Conservation (phyloP, 2,329 filamentous ascomycete species). For the Calcarisporium arbuscula region DNA sequence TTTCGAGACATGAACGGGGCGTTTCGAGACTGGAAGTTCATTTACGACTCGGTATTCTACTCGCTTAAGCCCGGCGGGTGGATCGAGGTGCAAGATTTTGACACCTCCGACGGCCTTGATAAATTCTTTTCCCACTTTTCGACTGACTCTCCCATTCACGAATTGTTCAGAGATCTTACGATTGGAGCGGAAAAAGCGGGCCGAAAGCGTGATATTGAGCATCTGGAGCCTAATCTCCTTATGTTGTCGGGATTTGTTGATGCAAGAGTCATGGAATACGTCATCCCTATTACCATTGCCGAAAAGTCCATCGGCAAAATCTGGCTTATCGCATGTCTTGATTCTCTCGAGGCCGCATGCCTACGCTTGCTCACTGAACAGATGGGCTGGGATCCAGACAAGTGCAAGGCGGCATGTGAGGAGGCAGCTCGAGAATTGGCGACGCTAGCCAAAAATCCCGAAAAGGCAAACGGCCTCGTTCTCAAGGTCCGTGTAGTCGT, state of each 20-base stretch:
- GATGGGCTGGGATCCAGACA: slow-evolving; percentile 45
- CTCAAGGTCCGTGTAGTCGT: slow-evolving; percentile 42
- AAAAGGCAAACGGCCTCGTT: slow-evolving; percentile 34
- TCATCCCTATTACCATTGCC: slow-evolving; percentile 41
- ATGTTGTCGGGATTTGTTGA: slow-evolving; percentile 46
- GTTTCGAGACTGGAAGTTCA: slow-evolving; percentile 48
- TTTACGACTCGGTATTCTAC: slow-evolving; percentile 46
- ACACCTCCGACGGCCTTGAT: slow-evolving; percentile 32
- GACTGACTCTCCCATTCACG: slow-evolving; percentile 37
- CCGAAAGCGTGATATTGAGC: slow-evolving; percentile 35
- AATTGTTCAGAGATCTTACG: slow-evolving; percentile 33
- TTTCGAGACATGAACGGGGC: slow-evolving; percentile 49
- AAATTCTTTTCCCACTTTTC: slow-evolving; percentile 32
- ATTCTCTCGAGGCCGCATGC: slow-evolving; percentile 41
- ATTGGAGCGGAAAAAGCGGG: slow-evolving; percentile 39
- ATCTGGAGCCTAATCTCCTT: slow-evolving; percentile 39
- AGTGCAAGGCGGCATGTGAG: slow-evolving; percentile 41
- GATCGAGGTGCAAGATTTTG: slow-evolving; percentile 50
- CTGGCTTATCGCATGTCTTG: slow-evolving; percentile 46
- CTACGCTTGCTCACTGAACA: slow-evolving; percentile 46
- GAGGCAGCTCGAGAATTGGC: slow-evolving; percentile 42
- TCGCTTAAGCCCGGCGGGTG: slow-evolving; percentile 52
- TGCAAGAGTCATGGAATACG: slow-evolving; percentile 39
- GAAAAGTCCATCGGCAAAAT: slow-evolving; percentile 43
- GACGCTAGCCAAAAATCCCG: slow-evolving; percentile 38